Percentiles rank a stretch among this genome's conserved stretches.
These are phyloP conservation scores for Crassisporium funariophilum DNA, from an alignment of 768 basidiomycete species.

Conservation along the genomic window DNA sequence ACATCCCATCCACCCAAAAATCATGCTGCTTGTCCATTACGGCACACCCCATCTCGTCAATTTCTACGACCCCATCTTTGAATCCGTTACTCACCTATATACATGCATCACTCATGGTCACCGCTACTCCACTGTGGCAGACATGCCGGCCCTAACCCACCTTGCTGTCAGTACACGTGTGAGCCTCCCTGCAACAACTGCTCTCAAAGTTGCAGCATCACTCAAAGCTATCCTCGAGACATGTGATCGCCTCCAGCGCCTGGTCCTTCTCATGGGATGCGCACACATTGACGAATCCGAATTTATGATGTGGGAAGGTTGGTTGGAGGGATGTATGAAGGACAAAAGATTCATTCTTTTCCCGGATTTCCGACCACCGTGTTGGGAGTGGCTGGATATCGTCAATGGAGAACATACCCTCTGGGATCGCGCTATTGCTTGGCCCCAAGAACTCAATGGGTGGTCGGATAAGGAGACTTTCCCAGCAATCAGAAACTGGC, in stretches of 20 bases:
- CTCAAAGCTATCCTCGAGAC: constrained; percentile 18
- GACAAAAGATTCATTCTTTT: constrained; percentile 27
- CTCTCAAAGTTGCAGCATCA: constrained; percentile 16
- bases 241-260: constrained; percentile 14
- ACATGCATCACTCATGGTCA: constrained; percentile 34
- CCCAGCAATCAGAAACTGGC: constrained; percentile 1
- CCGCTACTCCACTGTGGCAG: constrained; percentile 30
- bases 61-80: constrained; percentile 36
- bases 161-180: constrained; percentile 34
- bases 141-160: constrained; percentile 35
- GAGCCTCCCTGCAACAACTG: constrained; percentile 19
- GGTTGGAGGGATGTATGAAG: constrained; percentile 11
- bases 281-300: constrained; percentile 1
- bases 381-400: constrained; percentile 25
- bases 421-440: constrained; percentile 21
- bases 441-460: constrained; percentile 6
- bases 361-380: constrained; percentile 21
- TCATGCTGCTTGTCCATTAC: constrained; percentile 35
- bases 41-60: constrained; percentile 35
- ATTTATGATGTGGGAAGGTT: constrained; percentile 13
- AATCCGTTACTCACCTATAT: constrained; percentile 36
- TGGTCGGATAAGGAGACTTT: not conserved
- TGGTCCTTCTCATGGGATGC: constrained; percentile 22
- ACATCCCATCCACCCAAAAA: constrained; percentile 30
- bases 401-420: constrained; percentile 14